A percentile compares a stretch with the other conserved stretches of the same genome.
Conservation (phyloP, 2,329 filamentous ascomycete genomes). For the Monosporascus ibericus region DNA sequence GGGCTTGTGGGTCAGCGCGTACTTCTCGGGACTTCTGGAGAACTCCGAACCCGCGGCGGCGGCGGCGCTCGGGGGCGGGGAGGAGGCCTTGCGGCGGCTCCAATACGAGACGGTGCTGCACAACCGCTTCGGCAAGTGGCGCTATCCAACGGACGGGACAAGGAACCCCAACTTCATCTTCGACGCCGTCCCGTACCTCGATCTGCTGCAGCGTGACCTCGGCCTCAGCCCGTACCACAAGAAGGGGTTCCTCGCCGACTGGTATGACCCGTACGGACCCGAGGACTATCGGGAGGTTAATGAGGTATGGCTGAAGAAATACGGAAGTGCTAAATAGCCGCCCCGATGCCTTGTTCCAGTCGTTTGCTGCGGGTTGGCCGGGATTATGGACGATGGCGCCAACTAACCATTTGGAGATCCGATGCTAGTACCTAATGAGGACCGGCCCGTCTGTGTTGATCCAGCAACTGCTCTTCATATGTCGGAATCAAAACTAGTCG, state of each 20-base stretch:
- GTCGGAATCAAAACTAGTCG: no score
- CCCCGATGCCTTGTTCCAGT: no score
- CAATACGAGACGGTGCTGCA: slow-evolving; percentile 55
- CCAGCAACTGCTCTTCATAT: no score
- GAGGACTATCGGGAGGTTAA: slow-evolving; percentile 51
- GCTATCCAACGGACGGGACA: slow-evolving; percentile 62
- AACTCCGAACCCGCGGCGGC: slow-evolving; percentile 3
- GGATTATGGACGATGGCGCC: no score
- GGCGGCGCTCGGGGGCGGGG: slow-evolving; percentile 17
- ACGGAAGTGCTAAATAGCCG: not conserved
- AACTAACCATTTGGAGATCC: no score
- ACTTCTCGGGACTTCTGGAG: slow-evolving; percentile 41
- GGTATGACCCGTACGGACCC: slow-evolving; percentile 51
- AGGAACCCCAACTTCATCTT: slow-evolving; percentile 67
- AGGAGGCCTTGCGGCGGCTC: slow-evolving; percentile 35
- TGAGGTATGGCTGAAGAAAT: slow-evolving; percentile 39
- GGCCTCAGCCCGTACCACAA: slow-evolving; percentile 54
- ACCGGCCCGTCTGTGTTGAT: no score
- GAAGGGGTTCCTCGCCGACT: slow-evolving; percentile 43
- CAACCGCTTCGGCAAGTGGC: slow-evolving; percentile 63
- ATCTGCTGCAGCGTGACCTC: slow-evolving; percentile 60
- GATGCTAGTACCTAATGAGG: no score
- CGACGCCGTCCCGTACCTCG: slow-evolving; percentile 68
- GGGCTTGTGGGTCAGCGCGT: slow-evolving; percentile 51
- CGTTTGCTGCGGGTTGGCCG: no score